Evolutionary conservation across 2,329 filamentous ascomycete species (phyloP), one percentile per base, ranked within the genome.

Genomic region (Teratosphaeriaceae sp.): DNA sequence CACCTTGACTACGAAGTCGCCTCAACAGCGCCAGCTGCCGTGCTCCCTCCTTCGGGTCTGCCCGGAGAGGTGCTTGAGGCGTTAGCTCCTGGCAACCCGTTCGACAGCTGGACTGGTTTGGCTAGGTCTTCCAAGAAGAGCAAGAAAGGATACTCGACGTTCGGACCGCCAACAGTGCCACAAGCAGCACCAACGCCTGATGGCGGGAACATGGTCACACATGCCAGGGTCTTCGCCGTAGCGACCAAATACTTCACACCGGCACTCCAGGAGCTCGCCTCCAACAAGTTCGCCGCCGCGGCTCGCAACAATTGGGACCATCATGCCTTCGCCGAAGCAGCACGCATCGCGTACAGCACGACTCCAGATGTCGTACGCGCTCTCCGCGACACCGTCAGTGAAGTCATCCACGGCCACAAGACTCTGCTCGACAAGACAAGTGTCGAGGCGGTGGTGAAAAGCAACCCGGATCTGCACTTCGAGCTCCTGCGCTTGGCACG

Each of bases 191-290:
- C n/a, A n/a, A n/a, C n/a, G n/a, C n/a, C n/a, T n/a, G n/a, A n/a
- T 27, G 26, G n/a, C 19, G 23, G 7, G 22, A 40, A 30, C 16
- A 21, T 31, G 15, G 22, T 35, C 3, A 23, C 56, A n/a, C 66
- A 70, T 44, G 63, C 65, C 35, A 65, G 63, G 45, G 61, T 69
- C 24, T 69, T 69, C 51, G 65, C 66, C 20, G 62, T 67, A 30
- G 66, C 65, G 15, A 63, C 67, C 52, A 68, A 69, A 64, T 49
- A 47, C 45, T 64, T 61, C 39, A 63, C 68, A 34, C 40, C 56
- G 8, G 64, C 61, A 33, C 57, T 69, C 16, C 67, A 67, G 49
- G 45, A 56, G 4, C 61, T 69, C 15, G 58, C 66, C 18, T 55
- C 58, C 21, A 57, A 53, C 24, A 69, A 67, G 45, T 69, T 68